These are phyloP conservation scores for Cetradonia linearis DNA, from an alignment of 495 filamentous ascomycete genomes.

Conservation along the genomic window DNA sequence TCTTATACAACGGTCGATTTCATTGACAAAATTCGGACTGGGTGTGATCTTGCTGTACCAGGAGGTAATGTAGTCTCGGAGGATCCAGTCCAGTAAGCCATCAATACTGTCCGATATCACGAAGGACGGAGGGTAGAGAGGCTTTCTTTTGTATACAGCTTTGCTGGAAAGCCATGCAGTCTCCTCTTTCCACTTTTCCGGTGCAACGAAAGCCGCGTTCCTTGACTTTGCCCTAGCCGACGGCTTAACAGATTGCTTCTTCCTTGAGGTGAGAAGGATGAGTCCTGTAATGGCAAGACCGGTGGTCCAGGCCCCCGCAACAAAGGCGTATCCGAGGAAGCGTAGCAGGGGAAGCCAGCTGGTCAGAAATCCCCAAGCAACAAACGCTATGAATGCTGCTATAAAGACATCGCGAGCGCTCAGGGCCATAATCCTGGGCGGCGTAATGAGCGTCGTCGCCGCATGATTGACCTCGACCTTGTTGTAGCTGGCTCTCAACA, in stretches of 20 bases:
- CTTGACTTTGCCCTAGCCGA: conserved; percentile 33
- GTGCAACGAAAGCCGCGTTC: conserved; percentile 50
- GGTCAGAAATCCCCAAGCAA: conserved; percentile 76
- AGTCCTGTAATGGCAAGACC: conserved; percentile 44
- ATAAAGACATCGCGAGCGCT: conserved; percentile 63
- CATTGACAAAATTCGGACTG: conserved; percentile 67
- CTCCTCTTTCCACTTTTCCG: conserved; percentile 59
- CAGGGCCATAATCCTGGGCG: conserved; percentile 58
- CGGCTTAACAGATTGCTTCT: conserved; percentile 33
- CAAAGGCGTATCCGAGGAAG: conserved; percentile 70
- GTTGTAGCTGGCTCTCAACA: background rate
- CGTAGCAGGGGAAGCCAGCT: conserved; percentile 71
- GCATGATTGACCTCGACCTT: conserved; percentile 21
- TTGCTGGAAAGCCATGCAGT: conserved; percentile 45
- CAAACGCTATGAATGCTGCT: conserved; percentile 58
- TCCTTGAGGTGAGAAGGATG: conserved; percentile 51
- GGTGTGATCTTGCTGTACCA: conserved; percentile 86
- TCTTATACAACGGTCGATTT: conserved; percentile 73
- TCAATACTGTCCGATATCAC: conserved; percentile 74
- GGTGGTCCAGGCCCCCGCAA: conserved; percentile 52
- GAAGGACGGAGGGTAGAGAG: conserved; percentile 69
- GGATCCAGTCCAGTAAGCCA: conserved; percentile 62
- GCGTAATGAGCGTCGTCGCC: conserved; percentile 11
- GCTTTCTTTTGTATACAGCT: conserved; percentile 40
- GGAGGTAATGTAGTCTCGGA: conserved; percentile 74